Percentiles rank a stretch among this genome's conserved stretches.
phyloP scores from a whole-genome alignment of 768 basidiomycete genomes.

The Hygrocybe punicea region DNA sequence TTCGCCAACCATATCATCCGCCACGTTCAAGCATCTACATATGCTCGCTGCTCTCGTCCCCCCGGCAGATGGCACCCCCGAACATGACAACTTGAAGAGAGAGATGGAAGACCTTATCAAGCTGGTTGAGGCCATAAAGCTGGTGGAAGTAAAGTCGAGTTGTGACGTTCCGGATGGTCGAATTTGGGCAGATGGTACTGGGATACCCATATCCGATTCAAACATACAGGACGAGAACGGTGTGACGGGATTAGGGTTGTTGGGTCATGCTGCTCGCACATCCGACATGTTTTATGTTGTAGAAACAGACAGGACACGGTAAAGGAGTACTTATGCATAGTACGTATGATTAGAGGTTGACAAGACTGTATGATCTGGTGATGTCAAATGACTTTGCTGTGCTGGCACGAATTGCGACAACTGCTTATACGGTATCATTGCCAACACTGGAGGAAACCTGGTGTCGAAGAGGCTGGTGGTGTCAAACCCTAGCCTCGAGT shows the following conservation, averaged over 20 bases:
- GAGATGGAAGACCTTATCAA: conserved; percentile 70
- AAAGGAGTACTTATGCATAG: too few relatives aligned
- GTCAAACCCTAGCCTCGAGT: conserved; percentile 6
- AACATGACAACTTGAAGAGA: conserved; percentile 48
- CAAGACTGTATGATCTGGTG: too few relatives aligned
- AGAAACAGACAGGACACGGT: conserved; percentile 44
- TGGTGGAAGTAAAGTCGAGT: conserved; percentile 44
- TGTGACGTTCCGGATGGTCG: conserved; percentile 5
- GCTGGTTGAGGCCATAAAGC: conserved; percentile 78
- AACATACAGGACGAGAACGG: conserved; percentile 17
- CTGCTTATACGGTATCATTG: not conserved
- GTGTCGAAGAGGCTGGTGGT: not conserved
- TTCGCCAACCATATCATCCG: conserved; percentile 54
- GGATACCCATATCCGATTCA: conserved; percentile 19
- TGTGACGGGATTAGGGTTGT: conserved; percentile 43
- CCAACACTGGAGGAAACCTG: not conserved
- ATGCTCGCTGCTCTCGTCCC: conserved; percentile 69
- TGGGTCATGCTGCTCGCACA: conserved; percentile 51
- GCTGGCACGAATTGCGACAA: not conserved
- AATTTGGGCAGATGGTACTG: conserved; percentile 12
- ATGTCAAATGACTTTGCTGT: not conserved
- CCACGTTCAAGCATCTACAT: conserved; percentile 62
- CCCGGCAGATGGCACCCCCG: conserved; percentile 54
- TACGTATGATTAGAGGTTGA: too few relatives aligned
- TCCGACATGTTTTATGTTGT: conserved; percentile 60